Evolutionary conservation across 2,329 filamentous ascomycete genomes (phyloP).

Genomic region (Macrophomina tecta): DNA sequence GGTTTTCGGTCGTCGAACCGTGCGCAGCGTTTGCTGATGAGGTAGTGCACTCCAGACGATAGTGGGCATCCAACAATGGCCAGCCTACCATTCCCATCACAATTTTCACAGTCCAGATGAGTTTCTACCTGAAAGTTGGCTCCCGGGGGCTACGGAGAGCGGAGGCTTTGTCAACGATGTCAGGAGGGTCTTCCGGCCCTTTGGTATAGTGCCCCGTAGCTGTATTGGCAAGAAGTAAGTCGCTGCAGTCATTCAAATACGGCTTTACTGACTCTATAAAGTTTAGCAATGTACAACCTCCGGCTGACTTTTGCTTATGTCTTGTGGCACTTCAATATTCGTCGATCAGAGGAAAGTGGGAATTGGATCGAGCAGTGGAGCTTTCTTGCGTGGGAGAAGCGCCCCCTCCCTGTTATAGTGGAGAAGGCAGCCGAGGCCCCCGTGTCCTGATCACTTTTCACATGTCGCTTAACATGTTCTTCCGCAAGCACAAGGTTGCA

Average conservation of each 20-base stretch:
- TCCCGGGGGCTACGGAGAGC: slow-evolving; percentile 34
- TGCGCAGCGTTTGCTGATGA: slow-evolving; percentile 26
- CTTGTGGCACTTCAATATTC: not conserved
- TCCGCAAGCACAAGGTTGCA: too few species aligned
- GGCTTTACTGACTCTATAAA: slow-evolving; percentile 21
- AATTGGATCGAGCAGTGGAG: slow-evolving; percentile 42
- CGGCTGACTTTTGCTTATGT: slow-evolving; percentile 47
- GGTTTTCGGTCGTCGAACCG: slow-evolving; percentile 23
- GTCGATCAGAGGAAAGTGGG: slow-evolving; percentile 38
- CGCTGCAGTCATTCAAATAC: not conserved
- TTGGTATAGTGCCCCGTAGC: slow-evolving; percentile 37
- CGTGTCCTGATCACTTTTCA: too few species aligned
- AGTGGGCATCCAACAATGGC: slow-evolving; percentile 30
- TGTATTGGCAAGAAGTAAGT: slow-evolving; percentile 46
- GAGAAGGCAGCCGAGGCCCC: not conserved
- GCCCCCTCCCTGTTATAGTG: slow-evolving; percentile 38
- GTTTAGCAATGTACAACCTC: slow-evolving; percentile 48
- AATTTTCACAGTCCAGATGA: slow-evolving; percentile 37
- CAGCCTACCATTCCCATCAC: slow-evolving; percentile 35
- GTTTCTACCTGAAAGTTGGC: slow-evolving; percentile 43
- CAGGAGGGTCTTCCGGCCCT: slow-evolving; percentile 35
- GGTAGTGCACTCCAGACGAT: not conserved
- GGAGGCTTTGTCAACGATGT: slow-evolving; percentile 34
- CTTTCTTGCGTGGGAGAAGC: slow-evolving; percentile 47
- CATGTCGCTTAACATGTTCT: too few species aligned